Evolutionary conservation across 2,329 filamentous ascomycete species (phyloP).

Genomic region (Domatiomyces globalis): DNA sequence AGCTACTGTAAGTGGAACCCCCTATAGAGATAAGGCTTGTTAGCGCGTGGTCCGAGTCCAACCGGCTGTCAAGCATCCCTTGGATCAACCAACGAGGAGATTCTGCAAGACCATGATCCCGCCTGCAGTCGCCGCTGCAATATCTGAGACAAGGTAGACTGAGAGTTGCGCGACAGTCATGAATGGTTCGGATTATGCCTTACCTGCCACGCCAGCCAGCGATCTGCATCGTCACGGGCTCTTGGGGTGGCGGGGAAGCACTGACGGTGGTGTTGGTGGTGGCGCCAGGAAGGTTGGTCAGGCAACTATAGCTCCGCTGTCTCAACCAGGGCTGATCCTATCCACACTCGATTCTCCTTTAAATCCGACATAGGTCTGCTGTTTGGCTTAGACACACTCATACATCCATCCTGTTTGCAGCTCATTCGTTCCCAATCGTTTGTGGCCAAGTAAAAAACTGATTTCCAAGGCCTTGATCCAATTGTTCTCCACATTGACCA

Average conservation of each 20-base stretch:
- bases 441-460: no score
- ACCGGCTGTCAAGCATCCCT: background rate
- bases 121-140: background rate
- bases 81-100: background rate
- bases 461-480: background rate
- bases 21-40: background rate
- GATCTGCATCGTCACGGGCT: background rate
- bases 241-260: background rate
- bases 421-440: background rate
- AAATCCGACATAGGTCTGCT: background rate
- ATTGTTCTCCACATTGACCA: background rate
- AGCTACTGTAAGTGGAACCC: background rate
- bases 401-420: background rate
- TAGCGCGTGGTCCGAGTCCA: background rate
- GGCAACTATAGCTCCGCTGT: background rate
- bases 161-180: background rate
- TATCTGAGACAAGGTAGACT: background rate
- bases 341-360: background rate
- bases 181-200: background rate
- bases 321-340: background rate
- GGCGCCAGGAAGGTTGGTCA: background rate
- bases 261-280: background rate
- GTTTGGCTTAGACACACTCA: background rate
- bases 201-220: background rate
- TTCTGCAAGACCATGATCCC: background rate